These are phyloP conservation scores for Sporisorium exsertum DNA, from an alignment of 1,284 basidiomycete genomes.

Conservation along the genomic window DNA sequence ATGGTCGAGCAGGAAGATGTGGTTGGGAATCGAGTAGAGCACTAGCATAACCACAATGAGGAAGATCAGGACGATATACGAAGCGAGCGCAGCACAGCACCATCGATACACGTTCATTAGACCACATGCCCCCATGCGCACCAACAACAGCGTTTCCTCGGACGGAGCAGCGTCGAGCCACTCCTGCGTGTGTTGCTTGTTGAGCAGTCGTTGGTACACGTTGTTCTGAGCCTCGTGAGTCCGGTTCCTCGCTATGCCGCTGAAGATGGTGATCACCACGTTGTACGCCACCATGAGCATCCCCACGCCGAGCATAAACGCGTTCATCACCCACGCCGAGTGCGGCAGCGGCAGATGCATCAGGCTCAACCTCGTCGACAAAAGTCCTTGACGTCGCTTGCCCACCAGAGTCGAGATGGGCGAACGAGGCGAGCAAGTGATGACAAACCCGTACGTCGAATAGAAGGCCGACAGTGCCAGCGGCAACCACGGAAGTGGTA, in stretches of 20 bases:
- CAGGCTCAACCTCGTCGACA: conserved; percentile 7
- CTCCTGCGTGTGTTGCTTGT: not conserved
- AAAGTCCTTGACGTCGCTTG: not conserved
- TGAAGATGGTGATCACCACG: not conserved
- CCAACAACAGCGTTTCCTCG: not conserved
- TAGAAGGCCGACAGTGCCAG: conserved; percentile 11
- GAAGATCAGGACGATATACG: conserved; percentile 12
- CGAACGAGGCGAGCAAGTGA: conserved; percentile 33
- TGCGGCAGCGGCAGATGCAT: conserved; percentile 24
- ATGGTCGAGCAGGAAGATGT: conserved; percentile 23
- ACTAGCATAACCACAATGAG: not conserved
- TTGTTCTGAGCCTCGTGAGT: not conserved
- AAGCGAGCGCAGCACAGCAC: conserved; percentile 9
- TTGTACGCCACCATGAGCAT: conserved; percentile 16
- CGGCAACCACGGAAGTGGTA: conserved; percentile 27
- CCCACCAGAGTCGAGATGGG: conserved; percentile 14
- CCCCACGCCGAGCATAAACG: conserved; percentile 14
- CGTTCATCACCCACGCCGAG: conserved; percentile 25
- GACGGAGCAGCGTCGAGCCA: conserved; percentile 12
- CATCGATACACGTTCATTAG: conserved; percentile 10
- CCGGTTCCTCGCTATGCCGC: not conserved
- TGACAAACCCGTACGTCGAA: conserved; percentile 21
- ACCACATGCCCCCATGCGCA: not conserved
- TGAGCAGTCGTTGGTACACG: not conserved
- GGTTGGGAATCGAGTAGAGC: conserved; percentile 20